Evolutionary conservation across 805 yeast genomes (phyloP), one percentile per base, ranked within the genome.

Genomic region (Candida maris): DNA sequence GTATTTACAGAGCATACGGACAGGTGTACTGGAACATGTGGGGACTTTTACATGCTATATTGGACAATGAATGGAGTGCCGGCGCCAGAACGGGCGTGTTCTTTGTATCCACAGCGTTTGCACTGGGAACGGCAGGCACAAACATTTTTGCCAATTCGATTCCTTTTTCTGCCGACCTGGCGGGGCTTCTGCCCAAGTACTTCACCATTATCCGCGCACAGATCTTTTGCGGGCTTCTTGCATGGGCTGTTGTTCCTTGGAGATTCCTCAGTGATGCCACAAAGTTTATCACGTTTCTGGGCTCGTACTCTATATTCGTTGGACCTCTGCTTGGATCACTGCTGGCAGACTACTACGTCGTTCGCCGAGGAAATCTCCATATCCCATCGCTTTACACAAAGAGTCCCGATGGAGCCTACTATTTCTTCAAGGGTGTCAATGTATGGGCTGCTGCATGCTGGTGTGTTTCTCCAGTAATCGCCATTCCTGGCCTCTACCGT

Each of bases 11-110:
- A 28, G 45, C 34, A 3, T 46, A 44, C 20, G 50, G 58, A 15
- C 38, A 30, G n/a, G 45, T 48, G 10, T 54, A 54, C 33, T 54
- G 59, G 59, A 52, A 50, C 29, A 48, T 51, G 54, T 54, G 56
- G 55, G 56, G 39, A 14, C 39, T 52, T 16, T 35, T 51, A 14
- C 23, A 39, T n/a, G 58, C 54, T 10, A 53, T 54, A 30, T 37
- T 53, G 6, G 57, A 54, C 24, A 34, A 50, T 25, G 51, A 50
- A 25, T 54, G 57, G 56, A 27, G 37, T 12, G 39, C 59, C 10
- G 56, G 56, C 20, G 52, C 47, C 4, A 48, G 57, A 42, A 41
- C 57, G 4, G 57, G 57, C 22, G 30, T 52, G 19, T 54, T 42
- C 41, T 50, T 52, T 30, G 49, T 46, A 15, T 34, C 48, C 13